Conservation (phyloP, 1,284 basidiomycete genomes). For the Microbotryum intermedium region DNA sequence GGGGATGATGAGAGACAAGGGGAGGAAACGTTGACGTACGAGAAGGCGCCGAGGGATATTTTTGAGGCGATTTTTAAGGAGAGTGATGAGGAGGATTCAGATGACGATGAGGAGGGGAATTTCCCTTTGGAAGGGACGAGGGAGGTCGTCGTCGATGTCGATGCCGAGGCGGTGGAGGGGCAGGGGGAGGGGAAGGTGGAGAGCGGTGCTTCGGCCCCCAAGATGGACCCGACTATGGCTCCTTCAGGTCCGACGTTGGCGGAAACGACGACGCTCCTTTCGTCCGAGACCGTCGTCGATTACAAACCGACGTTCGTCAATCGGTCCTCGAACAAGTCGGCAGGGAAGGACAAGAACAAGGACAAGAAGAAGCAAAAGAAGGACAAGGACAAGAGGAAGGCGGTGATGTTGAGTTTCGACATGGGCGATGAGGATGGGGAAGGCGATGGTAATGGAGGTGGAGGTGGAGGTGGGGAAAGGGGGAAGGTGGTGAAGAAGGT, state of each 20-base stretch:
- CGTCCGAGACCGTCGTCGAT: constrained; percentile 38
- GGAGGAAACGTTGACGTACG: constrained; percentile 72
- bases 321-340: constrained; percentile 10
- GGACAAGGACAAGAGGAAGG: constrained; percentile 41
- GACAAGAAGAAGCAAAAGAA: constrained; percentile 40
- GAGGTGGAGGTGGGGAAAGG: constrained; percentile 47
- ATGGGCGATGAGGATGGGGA: constrained; percentile 37
- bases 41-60: constrained; percentile 77
- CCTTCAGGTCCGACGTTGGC: neutral
- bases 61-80: constrained; percentile 61
- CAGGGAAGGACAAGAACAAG: constrained; percentile 1
- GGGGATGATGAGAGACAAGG: constrained; percentile 84
- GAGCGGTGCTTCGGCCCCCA: constrained; percentile 23
- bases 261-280: constrained; percentile 3
- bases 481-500: constrained; percentile 37
- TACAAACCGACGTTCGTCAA: constrained; percentile 73
- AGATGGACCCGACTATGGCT: constrained; percentile 16
- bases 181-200: too few species aligned
- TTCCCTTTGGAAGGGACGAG: constrained; percentile 4
- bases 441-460: constrained; percentile 42
- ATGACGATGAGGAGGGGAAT: constrained; percentile 38
- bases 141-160: constrained; percentile 22
- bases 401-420: constrained; percentile 36
- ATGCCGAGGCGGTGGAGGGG: constrained; percentile 6
- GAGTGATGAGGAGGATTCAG: constrained; percentile 53